phyloP scores from a whole-genome alignment of 129 eudicot genomes.

The Flaveria trinervia region DNA sequence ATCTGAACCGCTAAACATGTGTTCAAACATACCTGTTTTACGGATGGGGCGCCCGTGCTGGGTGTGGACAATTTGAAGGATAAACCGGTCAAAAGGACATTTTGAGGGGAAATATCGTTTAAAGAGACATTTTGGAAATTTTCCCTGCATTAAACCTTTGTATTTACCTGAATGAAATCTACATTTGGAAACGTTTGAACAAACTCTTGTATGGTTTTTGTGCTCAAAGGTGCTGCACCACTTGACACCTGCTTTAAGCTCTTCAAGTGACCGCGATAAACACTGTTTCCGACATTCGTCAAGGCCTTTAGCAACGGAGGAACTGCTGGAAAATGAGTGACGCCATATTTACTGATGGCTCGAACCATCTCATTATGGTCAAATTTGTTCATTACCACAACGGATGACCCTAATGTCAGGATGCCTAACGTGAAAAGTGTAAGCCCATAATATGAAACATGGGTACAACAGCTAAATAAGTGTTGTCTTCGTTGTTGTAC shows the following conservation, averaged over 20 bases:
- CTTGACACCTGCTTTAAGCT: conserved; percentile 70
- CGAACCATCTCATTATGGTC: conserved; percentile 53
- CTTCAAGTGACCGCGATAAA: conserved; percentile 27
- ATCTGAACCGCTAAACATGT: too few relatives aligned
- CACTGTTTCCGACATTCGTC: conserved; percentile 42
- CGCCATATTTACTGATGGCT: conserved; percentile 49
- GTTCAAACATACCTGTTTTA: too few relatives aligned
- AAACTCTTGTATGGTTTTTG: conserved; percentile 50
- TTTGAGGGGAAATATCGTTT: too few relatives aligned
- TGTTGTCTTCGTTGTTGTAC: conserved; percentile 32
- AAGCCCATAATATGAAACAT: conserved; percentile 92
- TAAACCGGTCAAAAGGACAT: too few relatives aligned
- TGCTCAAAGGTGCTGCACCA: conserved; percentile 72
- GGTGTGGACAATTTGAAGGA: too few relatives aligned
- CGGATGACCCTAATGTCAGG: conserved; percentile 52
- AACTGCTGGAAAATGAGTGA: conserved; percentile 67
- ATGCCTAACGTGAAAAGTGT: too few relatives aligned
- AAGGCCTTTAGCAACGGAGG: conserved; percentile 64
- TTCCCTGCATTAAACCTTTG: too few relatives aligned
- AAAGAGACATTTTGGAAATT: too few relatives aligned
- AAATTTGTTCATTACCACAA: conserved; percentile 63
- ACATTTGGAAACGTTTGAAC: conserved; percentile 52
- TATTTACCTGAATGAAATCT: conserved; percentile 76
- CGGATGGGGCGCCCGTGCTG: too few relatives aligned
- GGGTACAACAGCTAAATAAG: conserved; percentile 69